Evolutionary conservation across 2,329 filamentous ascomycete species (phyloP).

Genomic region (Clarireedia hainanense): DNA sequence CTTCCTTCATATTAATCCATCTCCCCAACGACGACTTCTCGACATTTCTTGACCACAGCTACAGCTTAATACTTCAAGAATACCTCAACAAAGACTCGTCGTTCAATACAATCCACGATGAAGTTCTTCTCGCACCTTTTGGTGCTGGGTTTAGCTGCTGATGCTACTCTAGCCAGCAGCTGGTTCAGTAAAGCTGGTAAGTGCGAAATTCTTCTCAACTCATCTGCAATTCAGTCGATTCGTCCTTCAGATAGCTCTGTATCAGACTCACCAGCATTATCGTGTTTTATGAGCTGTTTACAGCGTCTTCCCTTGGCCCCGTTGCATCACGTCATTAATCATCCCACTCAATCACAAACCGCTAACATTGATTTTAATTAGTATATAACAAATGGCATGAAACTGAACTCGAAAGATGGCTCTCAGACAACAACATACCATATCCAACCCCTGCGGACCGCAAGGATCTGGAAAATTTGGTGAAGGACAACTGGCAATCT

Average conservation of each 20-base stretch:
- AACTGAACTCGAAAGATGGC: constrained; percentile 94
- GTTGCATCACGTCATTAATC: background rate
- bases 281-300: background rate
- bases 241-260: constrained; percentile 9
- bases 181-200: constrained; percentile 85
- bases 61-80: background rate
- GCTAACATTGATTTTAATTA: constrained; percentile 30
- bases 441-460: constrained; percentile 87
- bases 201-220: constrained; percentile 29
- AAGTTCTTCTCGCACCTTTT: constrained; percentile 66
- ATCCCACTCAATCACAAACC: too few species aligned
- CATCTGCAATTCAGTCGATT: background rate
- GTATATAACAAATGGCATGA: constrained; percentile 99
- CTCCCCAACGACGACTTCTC: background rate
- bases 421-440: constrained; percentile 83
- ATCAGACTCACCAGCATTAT: background rate
- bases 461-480: constrained; percentile 86
- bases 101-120: constrained; percentile 45
- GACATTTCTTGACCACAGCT: too few species aligned
- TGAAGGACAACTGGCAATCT: constrained; percentile 81
- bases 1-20: background rate
- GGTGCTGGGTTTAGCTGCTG: constrained; percentile 63
- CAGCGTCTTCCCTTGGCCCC: background rate
- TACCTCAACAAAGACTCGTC: background rate
- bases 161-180: constrained; percentile 62